Base-by-base conservation (phyloP, 345 rosid genomes). In the Punica granatum region DNA sequence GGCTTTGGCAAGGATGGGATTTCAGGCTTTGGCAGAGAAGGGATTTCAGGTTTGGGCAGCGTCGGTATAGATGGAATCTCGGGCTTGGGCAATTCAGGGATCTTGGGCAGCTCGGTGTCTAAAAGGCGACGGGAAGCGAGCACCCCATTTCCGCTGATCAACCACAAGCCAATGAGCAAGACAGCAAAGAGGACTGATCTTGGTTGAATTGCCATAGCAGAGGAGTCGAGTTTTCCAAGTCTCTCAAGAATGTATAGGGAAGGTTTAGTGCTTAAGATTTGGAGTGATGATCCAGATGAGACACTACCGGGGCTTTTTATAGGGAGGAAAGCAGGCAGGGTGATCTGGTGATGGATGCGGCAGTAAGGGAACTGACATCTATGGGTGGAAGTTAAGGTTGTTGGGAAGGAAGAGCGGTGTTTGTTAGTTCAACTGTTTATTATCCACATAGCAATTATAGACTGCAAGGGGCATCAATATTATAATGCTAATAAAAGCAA, bases 91-190 rank as follows among this genome's bases (percentile, higher is more conserved):
- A 70, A 3, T 31, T 63, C 46, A 23, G 67, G 67, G 16, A 66
- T n/a, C 61, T 49, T 66, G 39, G 69, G 61, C 9, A 70, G 16
- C 60, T 60, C 70, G 1, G 70, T 43, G 14, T 67, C 76, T 13
- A 69, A 34, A n/a, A 77, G 75, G n/a, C 7, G 58, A 63, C 35
- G 54, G n/a, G 74, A 62, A 49, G 76, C 80, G 18, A 35, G 66
- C 14, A 56, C 71, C 6, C 46, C 68, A 13, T 53, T 42, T 16
- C 66, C 46, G 25, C 53, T 32, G 6, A 59, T 19, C 34, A 65
- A 51, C 61, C 30, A 35, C 16, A 65, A 63, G 23, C 59, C 42
- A 1, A 28, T 25, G 44, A 66, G 39, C 56, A 76, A 56, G 48
- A 65, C 26, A 51, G 64, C 3, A 18, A 33, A 56, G 43, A 65